Base-by-base conservation (phyloP, 495 filamentous ascomycete genomes). In the Penicillium dipodomyicola region DNA sequence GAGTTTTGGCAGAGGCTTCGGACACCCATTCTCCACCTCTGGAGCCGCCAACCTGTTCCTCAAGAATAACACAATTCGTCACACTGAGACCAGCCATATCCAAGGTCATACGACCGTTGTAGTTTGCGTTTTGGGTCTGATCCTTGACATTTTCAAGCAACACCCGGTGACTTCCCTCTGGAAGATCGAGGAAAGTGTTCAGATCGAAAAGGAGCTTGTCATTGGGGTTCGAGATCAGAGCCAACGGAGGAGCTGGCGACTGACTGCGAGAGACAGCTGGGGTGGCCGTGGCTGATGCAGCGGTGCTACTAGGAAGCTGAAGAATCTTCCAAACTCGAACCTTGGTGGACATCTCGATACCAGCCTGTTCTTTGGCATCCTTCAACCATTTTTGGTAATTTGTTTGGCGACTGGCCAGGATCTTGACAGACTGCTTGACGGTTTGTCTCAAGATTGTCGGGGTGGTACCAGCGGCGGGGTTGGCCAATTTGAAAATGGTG, bases 281-380 rank as follows among this genome's bases (percentile, higher is more conserved):
- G 12, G 84, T 86, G 7, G 81, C 72, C 39, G 79, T 74, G 20
- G 81, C 78, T 5, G 75, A 78, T 9, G 71, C 68, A 49, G 67
- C 67, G 17, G 67, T 66, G 52, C 73, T 77, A 20, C 64, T 67
- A n/a, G 81, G 62, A 6, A 76, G 75, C 7, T 72, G 81, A 3
- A 88, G 68, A 15, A 94, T 73, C 58, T 85, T 81, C 90, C 91
- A 96, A 8, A 92, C 73, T 17, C 87, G 86, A 29, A 96, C 88
- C 63, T 91, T 96, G 33, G 78, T 85, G 8, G 81, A 74, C 51
- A 84, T 59, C 17, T 88, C 80, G 54, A 96, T 84, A 15, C 80
- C 77, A 5, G 80, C 74, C 43, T 83, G 70, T 27, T 68, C 64
- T 73, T 97, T 97, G 30, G 83, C 82, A 43, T 84, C 77, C 65